These are phyloP conservation scores for Candida ipomoeae DNA, from an alignment of 805 yeast species.

Conservation along the genomic window DNA sequence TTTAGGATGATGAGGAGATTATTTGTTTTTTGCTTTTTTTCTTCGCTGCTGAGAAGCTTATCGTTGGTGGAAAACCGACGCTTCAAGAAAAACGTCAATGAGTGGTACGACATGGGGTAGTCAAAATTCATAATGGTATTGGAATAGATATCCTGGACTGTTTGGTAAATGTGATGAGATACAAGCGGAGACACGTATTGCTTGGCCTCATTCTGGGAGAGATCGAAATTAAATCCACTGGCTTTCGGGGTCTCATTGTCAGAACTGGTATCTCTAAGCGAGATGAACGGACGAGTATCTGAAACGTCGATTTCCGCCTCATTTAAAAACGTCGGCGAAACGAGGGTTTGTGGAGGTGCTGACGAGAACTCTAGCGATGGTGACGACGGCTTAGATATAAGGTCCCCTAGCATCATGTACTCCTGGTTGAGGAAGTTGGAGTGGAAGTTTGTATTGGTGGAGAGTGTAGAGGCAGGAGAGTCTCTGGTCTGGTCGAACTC, in stretches of 20 bases:
- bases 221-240: conserved; percentile 13
- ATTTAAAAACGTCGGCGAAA: conserved; percentile 12
- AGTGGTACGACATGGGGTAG: conserved; percentile 61
- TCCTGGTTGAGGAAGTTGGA: conserved; percentile 49
- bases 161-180: conserved; percentile 51
- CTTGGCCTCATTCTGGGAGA: conserved; percentile 13
- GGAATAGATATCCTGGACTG: conserved; percentile 46
- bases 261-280: conserved; percentile 28
- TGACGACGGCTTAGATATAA: conserved; percentile 39
- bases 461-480: conserved; percentile 13
- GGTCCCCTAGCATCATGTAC: conserved; percentile 50
- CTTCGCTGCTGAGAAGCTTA: conserved; percentile 23
- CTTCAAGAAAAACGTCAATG: conserved; percentile 52
- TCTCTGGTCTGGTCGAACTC: conserved; percentile 1
- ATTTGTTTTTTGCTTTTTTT: conserved; percentile 27
- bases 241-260: conserved; percentile 7
- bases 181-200: conserved; percentile 56
- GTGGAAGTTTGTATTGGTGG: conserved; percentile 24
- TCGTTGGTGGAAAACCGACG: conserved; percentile 52
- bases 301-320: conserved; percentile 11
- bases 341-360: conserved; percentile 7
- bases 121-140: conserved; percentile 50
- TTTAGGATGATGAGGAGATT: conserved; percentile 44
- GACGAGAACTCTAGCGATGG: conserved; percentile 31
- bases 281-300: conserved; percentile 38